Percentiles rank a stretch among this genome's conserved stretches.
Conservation (phyloP, 495 filamentous ascomycete species). For the Aspergillus cristatus region DNA sequence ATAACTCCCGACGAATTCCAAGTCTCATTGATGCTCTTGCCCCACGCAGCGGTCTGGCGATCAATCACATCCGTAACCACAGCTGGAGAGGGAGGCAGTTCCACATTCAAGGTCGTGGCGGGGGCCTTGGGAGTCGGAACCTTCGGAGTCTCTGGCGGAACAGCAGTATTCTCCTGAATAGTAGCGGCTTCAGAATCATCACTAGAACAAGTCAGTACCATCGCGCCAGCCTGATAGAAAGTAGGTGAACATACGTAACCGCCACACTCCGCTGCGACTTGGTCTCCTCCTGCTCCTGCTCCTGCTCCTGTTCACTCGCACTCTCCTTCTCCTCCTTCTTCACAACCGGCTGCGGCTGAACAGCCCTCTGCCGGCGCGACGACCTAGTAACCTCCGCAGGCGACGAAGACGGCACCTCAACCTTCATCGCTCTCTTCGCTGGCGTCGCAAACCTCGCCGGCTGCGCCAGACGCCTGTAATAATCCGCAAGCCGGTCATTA, state of each 20-base stretch:
- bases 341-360: conserved; percentile 6
- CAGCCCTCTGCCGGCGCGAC: conserved; percentile 20
- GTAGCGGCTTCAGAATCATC: conserved; percentile 33
- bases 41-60: conserved; percentile 54
- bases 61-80: conserved; percentile 78
- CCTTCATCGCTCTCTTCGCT: conserved; percentile 55
- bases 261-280: too few relatives aligned
- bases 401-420: conserved; percentile 14
- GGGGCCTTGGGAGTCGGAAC: too few relatives aligned
- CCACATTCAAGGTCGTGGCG: conserved; percentile 2
- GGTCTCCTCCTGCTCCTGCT: too few relatives aligned
- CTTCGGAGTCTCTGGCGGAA: too few relatives aligned
- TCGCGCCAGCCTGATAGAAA: too few relatives aligned
- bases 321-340: conserved; percentile 31
- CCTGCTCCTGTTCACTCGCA: too few relatives aligned
- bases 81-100: conserved; percentile 73
- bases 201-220: too few relatives aligned
- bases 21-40: conserved; percentile 35
- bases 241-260: conserved; percentile 36
- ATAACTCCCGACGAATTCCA: conserved; percentile 38
- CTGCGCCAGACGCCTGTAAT: conserved; percentile 59
- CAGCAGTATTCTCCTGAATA: too few relatives aligned
- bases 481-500: conserved; percentile 59
- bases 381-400: conserved; percentile 19
- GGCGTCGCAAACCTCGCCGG: conserved; percentile 51